phyloP scores from a whole-genome alignment of 2,329 filamentous ascomycete species.

The Cordyceps tenuipes region DNA sequence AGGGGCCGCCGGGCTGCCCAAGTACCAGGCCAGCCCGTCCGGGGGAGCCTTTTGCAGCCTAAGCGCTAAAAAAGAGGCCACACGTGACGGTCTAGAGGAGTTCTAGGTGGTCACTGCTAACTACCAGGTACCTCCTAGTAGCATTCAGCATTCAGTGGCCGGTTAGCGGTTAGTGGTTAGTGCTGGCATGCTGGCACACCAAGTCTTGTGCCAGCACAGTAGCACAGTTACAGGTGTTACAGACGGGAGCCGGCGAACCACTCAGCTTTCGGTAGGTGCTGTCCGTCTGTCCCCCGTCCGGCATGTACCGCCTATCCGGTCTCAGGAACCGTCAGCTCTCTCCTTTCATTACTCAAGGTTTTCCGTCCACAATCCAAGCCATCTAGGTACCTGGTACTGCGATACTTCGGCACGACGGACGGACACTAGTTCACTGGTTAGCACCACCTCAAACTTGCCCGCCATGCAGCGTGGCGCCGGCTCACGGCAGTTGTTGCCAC shows the following conservation, averaged over 20 bases:
- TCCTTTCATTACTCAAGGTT: background rate
- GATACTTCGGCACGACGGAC: background rate
- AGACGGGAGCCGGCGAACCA: background rate
- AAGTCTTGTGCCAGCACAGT: background rate
- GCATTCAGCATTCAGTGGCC: background rate
- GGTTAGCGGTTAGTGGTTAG: too few relatives aligned
- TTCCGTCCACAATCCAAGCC: too few relatives aligned
- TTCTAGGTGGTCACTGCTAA: background rate
- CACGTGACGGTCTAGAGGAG: conserved; percentile 1
- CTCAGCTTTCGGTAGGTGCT: background rate
- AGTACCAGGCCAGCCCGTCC: background rate
- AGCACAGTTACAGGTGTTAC: background rate
- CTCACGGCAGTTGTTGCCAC: background rate
- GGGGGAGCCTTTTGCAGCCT: background rate
- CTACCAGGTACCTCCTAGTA: too few relatives aligned
- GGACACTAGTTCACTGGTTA: too few relatives aligned
- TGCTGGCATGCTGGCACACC: background rate
- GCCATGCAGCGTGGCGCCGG: background rate
- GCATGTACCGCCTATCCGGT: background rate
- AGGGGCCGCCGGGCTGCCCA: background rate
- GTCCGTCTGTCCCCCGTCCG: background rate
- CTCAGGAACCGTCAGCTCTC: too few relatives aligned
- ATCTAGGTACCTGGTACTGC: too few relatives aligned
- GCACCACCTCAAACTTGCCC: background rate
- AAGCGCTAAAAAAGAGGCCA: conserved; percentile 2